Percentiles rank a stretch among this genome's conserved stretches.
Conservation (phyloP, 805 yeast species). For the Candida odintsovae region DNA sequence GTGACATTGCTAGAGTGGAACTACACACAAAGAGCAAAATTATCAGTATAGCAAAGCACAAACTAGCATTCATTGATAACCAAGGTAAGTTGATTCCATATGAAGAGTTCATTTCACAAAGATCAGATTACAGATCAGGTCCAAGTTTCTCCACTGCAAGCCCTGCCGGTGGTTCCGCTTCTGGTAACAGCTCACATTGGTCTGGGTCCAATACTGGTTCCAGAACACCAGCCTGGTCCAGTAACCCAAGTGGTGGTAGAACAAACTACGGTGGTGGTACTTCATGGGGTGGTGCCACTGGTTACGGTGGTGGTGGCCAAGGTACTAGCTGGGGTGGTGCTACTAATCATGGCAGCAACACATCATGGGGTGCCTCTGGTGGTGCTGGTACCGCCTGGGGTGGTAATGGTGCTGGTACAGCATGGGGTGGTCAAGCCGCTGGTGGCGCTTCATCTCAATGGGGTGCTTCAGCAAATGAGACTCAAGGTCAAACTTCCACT, state of each 20-base stretch:
- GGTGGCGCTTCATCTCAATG: conserved; percentile 28
- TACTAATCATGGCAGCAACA: conserved; percentile 29
- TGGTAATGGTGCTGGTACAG: conserved; percentile 37
- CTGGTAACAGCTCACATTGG: conserved; percentile 25
- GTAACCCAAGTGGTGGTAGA: conserved; percentile 27
- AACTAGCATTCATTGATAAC: conserved; percentile 66
- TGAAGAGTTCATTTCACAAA: conserved; percentile 65
- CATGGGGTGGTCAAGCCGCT: conserved; percentile 37
- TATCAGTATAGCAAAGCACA: conserved; percentile 75
- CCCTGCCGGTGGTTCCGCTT: conserved; percentile 2
- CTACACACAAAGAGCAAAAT: conserved; percentile 88
- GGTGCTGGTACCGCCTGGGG: conserved; percentile 39
- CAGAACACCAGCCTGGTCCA: conserved; percentile 38
- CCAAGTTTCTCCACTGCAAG: conserved; percentile 9
- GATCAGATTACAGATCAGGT: conserved; percentile 18
- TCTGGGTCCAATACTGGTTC: conserved; percentile 30
- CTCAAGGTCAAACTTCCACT: conserved; percentile 25
- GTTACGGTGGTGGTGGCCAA: conserved; percentile 36
- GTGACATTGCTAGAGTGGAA: conserved; percentile 86
- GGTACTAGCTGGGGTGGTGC: conserved; percentile 41
- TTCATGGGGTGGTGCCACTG: conserved; percentile 40
- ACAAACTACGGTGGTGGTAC: conserved; percentile 35
- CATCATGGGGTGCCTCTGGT: conserved; percentile 30
- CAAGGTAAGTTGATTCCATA: conserved; percentile 70
- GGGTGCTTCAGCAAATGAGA: conserved; percentile 14